A percentile compares a stretch with the other conserved stretches of the same genome.
These are phyloP conservation scores for Puccinia sorghi DNA, from an alignment of 1,284 basidiomycete genomes.

Conservation along the genomic window DNA sequence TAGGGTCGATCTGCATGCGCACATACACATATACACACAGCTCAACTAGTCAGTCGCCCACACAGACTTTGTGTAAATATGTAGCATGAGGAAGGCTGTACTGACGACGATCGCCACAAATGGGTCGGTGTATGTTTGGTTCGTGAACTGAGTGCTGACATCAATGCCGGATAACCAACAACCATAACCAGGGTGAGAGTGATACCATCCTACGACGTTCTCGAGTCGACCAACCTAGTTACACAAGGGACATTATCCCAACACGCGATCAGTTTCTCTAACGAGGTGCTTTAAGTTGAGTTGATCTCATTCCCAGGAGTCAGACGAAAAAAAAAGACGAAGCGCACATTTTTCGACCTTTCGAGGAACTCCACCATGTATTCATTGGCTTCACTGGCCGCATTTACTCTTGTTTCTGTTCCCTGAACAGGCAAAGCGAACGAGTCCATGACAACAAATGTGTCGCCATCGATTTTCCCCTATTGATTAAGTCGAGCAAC, in stretches of 20 bases:
- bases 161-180: constrained; percentile 98
- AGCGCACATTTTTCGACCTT: constrained; percentile 70
- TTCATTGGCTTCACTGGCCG: constrained; percentile 91
- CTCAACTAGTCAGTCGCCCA: constrained; percentile 3
- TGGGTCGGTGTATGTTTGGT: constrained; percentile 91
- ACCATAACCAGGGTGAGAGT: constrained; percentile 95
- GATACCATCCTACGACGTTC: constrained; percentile 97
- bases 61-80: neutral
- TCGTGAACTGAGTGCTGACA: constrained; percentile 90
- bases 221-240: constrained; percentile 75
- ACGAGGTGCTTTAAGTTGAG: neutral
- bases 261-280: neutral
- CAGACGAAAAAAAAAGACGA: constrained; percentile 51
- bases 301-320: neutral
- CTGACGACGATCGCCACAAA: constrained; percentile 94
- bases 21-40: no score
- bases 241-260: neutral
- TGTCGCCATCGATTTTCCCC: constrained; percentile 83
- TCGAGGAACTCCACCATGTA: constrained; percentile 95
- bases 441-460: constrained; percentile 90
- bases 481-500: constrained; percentile 61
- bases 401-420: constrained; percentile 98
- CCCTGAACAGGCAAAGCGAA: constrained; percentile 97
- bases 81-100: constrained; percentile 51
- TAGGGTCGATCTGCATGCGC: constrained; percentile 83